Conservation (phyloP, 371 early-diverging fungal genomes). For the Mortierella sp. region DNA sequence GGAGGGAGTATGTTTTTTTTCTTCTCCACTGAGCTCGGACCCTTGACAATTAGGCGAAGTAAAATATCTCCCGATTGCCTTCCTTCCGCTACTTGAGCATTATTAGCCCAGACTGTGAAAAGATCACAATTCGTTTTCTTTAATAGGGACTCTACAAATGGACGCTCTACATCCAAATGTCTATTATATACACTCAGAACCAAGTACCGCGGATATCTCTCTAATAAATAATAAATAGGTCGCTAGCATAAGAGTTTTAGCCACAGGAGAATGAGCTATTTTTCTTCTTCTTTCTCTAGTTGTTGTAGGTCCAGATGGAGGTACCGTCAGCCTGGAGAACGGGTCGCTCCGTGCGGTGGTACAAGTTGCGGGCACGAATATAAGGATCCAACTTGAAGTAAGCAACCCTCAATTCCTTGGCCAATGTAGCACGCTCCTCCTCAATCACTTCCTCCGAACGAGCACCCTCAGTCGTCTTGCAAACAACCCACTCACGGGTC, state of each 20-base stretch:
- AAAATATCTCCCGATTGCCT: constrained; percentile 6
- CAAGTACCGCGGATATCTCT: not conserved
- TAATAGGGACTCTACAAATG: constrained; percentile 18
- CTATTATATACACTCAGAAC: not conserved
- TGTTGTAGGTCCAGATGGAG: constrained; percentile 28
- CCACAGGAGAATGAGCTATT: not conserved
- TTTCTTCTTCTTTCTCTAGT: constrained; percentile 10
- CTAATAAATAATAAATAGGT: constrained; percentile 5
- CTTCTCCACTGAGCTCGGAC: too few species aligned
- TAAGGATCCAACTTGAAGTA: constrained; percentile 56
- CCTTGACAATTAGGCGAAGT: not conserved
- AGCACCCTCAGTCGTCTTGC: constrained; percentile 21
- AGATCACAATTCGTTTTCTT: not conserved
- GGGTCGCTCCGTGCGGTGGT: constrained; percentile 44
- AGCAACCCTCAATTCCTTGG: constrained; percentile 41
- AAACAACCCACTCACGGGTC: constrained; percentile 25
- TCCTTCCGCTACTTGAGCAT: constrained; percentile 17
- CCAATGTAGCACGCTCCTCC: constrained; percentile 30
- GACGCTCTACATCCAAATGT: constrained; percentile 8
- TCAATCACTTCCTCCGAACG: constrained; percentile 26
- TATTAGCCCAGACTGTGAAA: not conserved
- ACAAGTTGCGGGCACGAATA: constrained; percentile 54
- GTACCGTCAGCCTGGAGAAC: constrained; percentile 31
- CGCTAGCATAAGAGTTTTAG: not conserved
- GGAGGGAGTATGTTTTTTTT: constrained; percentile 32